These are phyloP conservation scores for Aphanomyces cochlioides DNA, from an alignment of 352 stramenopile species.

Conservation along the genomic window DNA sequence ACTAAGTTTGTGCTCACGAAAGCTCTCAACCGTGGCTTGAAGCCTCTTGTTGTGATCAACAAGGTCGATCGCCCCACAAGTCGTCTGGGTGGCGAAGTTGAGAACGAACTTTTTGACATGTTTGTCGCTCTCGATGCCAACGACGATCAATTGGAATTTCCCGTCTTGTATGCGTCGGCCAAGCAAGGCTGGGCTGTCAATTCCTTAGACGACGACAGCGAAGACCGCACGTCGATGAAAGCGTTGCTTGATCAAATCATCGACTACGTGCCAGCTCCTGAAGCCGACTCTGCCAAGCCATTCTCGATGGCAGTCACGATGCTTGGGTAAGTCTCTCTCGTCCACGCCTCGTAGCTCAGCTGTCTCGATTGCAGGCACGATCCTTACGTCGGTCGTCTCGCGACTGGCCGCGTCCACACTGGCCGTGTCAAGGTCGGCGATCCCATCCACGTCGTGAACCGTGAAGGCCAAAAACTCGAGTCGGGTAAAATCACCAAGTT, in stretches of 20 bases:
- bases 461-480: slow-evolving; percentile 76
- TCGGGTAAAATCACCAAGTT: slow-evolving; percentile 83
- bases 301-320: slow-evolving; percentile 97
- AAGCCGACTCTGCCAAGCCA: slow-evolving; percentile 63
- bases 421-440: slow-evolving; percentile 90
- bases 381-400: slow-evolving; percentile 96
- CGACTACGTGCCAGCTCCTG: slow-evolving; percentile 88
- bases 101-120: slow-evolving; percentile 97
- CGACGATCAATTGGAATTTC: slow-evolving; percentile 96
- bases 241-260: slow-evolving; percentile 97
- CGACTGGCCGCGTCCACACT: slow-evolving; percentile 93
- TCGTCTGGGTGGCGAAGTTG: slow-evolving; percentile 89
- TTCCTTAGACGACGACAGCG: slow-evolving; percentile 71
- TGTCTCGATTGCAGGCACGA: slow-evolving; percentile 83
- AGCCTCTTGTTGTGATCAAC: slow-evolving; percentile 97
- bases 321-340: slow-evolving; percentile 51
- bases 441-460: slow-evolving; percentile 86
- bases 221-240: slow-evolving; percentile 85
- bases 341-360: not conserved
- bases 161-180: slow-evolving; percentile 93
- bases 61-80: slow-evolving; percentile 96
- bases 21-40: slow-evolving; percentile 89
- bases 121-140: slow-evolving; percentile 92
- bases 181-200: slow-evolving; percentile 94
- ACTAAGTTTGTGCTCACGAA: slow-evolving; percentile 99